A percentile compares a stretch with the other conserved stretches of the same genome.
phyloP scores from a whole-genome alignment of 1,284 basidiomycete genomes.

The Microbotryum silenes-acaulis region DNA sequence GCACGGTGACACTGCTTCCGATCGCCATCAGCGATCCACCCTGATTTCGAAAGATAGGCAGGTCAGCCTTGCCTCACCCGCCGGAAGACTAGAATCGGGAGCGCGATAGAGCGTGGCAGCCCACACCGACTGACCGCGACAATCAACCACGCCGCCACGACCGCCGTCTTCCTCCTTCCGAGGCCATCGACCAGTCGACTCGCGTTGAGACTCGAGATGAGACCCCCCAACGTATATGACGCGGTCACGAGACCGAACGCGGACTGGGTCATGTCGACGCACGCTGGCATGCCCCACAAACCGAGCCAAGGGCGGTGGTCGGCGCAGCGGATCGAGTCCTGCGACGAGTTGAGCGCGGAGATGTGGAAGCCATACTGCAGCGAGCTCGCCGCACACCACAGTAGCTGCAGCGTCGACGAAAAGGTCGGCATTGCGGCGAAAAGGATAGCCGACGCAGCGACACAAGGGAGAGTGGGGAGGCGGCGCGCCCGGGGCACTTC shows the following conservation, averaged over 20 bases:
- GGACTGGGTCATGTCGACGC: slow-evolving; percentile 16
- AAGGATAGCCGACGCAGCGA: no score
- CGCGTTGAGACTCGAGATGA: slow-evolving; percentile 35
- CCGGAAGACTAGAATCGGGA: not conserved
- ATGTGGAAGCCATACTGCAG: slow-evolving; percentile 35
- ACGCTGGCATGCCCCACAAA: slow-evolving; percentile 11
- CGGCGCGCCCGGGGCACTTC: no score
- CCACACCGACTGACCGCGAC: slow-evolving; percentile 10
- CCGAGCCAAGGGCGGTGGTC: not conserved
- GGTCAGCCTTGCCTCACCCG: not conserved
- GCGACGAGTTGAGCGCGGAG: slow-evolving; percentile 26
- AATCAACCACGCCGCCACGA: slow-evolving; percentile 10
- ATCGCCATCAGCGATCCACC: slow-evolving; percentile 22
- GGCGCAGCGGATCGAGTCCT: slow-evolving; percentile 23
- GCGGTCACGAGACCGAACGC: slow-evolving; percentile 33
- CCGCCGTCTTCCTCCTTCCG: slow-evolving; percentile 29
- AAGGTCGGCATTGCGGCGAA: no score
- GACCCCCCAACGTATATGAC: slow-evolving; percentile 42
- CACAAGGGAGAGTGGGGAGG: no score
- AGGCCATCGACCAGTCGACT: slow-evolving; percentile 26
- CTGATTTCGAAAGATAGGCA: not conserved
- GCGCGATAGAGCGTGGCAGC: not conserved
- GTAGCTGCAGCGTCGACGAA: no score
- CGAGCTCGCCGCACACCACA: not conserved
- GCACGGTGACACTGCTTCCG: slow-evolving; percentile 11